Percentiles rank a stretch among this genome's conserved stretches.
These are phyloP conservation scores for Halophytophthora polymorphica DNA, from an alignment of 352 stramenopile genomes.

Conservation along the genomic window DNA sequence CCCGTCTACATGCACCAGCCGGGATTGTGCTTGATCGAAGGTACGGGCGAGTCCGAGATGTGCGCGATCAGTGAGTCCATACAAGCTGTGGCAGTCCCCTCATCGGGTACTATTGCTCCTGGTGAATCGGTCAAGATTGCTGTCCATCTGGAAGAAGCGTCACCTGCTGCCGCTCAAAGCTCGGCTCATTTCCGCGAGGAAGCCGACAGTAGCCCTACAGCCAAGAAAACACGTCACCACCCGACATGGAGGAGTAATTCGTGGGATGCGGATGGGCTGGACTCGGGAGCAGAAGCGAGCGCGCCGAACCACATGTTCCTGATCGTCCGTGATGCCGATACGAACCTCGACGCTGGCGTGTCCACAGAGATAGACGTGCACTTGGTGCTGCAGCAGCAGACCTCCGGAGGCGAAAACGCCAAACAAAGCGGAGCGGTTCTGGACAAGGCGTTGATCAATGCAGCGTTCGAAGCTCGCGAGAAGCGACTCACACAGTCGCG, in stretches of 20 bases:
- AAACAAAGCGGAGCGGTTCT: constrained; percentile 32
- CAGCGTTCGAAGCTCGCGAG: constrained; percentile 64
- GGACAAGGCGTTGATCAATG: constrained; percentile 43
- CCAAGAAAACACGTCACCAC: constrained; percentile 72
- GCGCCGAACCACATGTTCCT: constrained; percentile 74
- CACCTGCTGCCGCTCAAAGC: constrained; percentile 18
- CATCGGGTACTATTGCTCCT: constrained; percentile 63
- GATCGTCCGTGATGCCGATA: constrained; percentile 66
- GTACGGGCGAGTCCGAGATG: constrained; percentile 50
- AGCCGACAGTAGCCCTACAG: constrained; percentile 23
- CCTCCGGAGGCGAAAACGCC: constrained; percentile 24
- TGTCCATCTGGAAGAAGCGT: constrained; percentile 72
- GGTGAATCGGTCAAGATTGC: constrained; percentile 77
- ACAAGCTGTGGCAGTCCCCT: constrained; percentile 67
- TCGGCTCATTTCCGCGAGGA: constrained; percentile 24
- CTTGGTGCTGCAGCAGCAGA: constrained; percentile 64
- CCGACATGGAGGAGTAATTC: constrained; percentile 83
- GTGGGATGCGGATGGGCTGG: constrained; percentile 59
- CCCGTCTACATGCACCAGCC: constrained; percentile 60
- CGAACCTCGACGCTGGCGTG: constrained; percentile 43
- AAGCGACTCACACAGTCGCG: constrained; percentile 51
- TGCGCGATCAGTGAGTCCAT: constrained; percentile 78
- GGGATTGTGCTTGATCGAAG: constrained; percentile 66
- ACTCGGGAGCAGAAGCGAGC: constrained; percentile 36
- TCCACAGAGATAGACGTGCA: constrained; percentile 67